Conservation (phyloP, 768 basidiomycete genomes). For the Suillus ampliporus region DNA sequence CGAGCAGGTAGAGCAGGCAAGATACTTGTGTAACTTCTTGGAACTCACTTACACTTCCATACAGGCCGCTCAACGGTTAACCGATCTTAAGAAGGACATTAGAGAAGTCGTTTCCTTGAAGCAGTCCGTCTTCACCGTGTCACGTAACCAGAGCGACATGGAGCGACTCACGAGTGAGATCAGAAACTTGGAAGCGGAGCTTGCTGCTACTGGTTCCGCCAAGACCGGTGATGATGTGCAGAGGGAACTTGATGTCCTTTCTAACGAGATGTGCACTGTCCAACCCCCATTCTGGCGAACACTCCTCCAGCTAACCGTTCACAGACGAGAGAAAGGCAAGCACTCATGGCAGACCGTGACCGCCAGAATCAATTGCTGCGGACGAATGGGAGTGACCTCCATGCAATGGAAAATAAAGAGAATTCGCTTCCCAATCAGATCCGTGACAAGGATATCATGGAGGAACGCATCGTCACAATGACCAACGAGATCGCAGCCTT, state of each 20-base stretch:
- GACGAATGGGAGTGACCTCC: slow-evolving; percentile 62
- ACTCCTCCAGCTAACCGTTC: slow-evolving; percentile 1
- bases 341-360: slow-evolving; percentile 64
- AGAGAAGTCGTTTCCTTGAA: slow-evolving; percentile 66
- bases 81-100: slow-evolving; percentile 59
- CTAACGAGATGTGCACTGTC: slow-evolving; percentile 64
- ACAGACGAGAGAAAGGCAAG: slow-evolving; percentile 67
- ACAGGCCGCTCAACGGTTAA: slow-evolving; percentile 59
- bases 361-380: slow-evolving; percentile 58
- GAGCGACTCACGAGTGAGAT: slow-evolving; percentile 67
- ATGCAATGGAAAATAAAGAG: slow-evolving; percentile 66
- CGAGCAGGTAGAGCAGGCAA: slow-evolving; percentile 65
- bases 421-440: slow-evolving; percentile 60
- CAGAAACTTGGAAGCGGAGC: slow-evolving; percentile 64
- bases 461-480: slow-evolving; percentile 62
- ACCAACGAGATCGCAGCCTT: slow-evolving; percentile 58
- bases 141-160: slow-evolving; percentile 63
- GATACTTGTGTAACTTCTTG: slow-evolving; percentile 18
- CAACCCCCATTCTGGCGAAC: background rate
- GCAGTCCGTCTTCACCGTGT: slow-evolving; percentile 62
- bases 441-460: slow-evolving; percentile 60
- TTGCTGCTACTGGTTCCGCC: slow-evolving; percentile 73
- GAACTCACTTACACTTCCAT: slow-evolving; percentile 10
- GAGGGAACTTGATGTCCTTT: slow-evolving; percentile 67
- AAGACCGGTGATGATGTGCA: slow-evolving; percentile 90